A percentile compares a stretch with the other conserved stretches of the same genome.
phyloP scores from a whole-genome alignment of 2,329 filamentous ascomycete genomes.

The Leptodontidium sp. region DNA sequence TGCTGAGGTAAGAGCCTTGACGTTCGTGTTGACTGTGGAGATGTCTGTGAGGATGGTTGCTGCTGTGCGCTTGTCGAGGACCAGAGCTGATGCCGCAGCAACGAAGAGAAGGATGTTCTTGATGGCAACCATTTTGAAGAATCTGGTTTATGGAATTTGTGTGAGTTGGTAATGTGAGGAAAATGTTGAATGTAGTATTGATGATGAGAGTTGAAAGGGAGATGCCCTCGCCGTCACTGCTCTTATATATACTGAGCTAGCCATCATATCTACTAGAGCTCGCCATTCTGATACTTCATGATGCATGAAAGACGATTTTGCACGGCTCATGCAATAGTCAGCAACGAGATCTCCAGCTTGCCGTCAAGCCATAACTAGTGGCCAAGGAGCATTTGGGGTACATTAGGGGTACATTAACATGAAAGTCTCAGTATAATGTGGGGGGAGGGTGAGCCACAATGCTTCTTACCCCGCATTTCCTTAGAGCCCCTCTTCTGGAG shows the following conservation, averaged over 20 bases:
- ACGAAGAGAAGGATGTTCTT: constrained; percentile 7
- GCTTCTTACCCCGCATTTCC: not conserved
- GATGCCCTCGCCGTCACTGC: too few relatives aligned
- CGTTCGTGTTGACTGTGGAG: not conserved
- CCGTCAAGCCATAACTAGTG: too few relatives aligned
- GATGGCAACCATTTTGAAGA: not conserved
- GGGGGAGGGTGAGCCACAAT: not conserved
- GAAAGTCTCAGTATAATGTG: too few relatives aligned
- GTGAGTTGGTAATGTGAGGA: too few relatives aligned
- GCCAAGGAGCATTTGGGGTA: too few relatives aligned
- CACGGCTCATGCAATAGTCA: not conserved
- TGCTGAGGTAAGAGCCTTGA: not conserved
- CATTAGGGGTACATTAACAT: too few relatives aligned
- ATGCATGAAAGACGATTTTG: not conserved
- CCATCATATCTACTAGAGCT: too few relatives aligned
- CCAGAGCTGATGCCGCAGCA: not conserved
- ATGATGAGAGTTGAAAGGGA: too few relatives aligned
- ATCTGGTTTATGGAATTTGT: not conserved
- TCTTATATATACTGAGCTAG: too few relatives aligned
- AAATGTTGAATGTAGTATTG: too few relatives aligned
- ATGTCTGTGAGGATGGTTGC: not conserved
- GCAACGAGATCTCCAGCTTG: too few relatives aligned
- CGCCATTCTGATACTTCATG: too few relatives aligned
- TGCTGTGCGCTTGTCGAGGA: not conserved
- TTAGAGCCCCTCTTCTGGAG: not conserved